A percentile compares a stretch with the other conserved stretches of the same genome.
Conservation (phyloP, 2,329 filamentous ascomycete genomes). For the Anthostomella pinea region DNA sequence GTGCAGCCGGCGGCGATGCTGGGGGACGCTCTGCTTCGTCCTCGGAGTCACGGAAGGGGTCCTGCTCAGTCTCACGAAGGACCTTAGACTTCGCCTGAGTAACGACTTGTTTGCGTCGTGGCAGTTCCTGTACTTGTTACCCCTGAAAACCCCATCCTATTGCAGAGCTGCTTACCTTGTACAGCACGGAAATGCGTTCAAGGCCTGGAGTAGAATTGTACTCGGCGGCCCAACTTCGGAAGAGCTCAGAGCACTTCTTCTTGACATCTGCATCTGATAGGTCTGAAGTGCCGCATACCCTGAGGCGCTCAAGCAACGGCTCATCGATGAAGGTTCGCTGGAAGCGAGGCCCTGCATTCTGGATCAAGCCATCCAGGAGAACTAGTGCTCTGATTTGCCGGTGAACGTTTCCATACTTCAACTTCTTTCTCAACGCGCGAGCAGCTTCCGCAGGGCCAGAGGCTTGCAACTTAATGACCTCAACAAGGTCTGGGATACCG, state of each 20-base stretch:
- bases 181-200: conserved; percentile 73
- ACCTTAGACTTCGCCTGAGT: conserved; percentile 80
- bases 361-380: conserved; percentile 87
- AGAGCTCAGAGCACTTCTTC: conserved; percentile 83
- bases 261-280: conserved; percentile 83
- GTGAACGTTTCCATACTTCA: conserved; percentile 97
- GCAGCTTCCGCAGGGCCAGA: conserved; percentile 87
- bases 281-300: conserved; percentile 81
- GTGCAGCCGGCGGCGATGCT: conserved; percentile 18
- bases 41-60: conserved; percentile 67
- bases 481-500: conserved; percentile 89
- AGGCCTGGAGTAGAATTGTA: conserved; percentile 82
- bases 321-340: conserved; percentile 87
- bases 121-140: conserved; percentile 49
- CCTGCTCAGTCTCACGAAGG: conserved; percentile 70
- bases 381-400: conserved; percentile 85
- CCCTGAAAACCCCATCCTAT: not conserved
- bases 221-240: conserved; percentile 78
- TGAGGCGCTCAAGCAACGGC: conserved; percentile 83
- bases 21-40: conserved; percentile 48
- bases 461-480: conserved; percentile 85
- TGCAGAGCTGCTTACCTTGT: conserved; percentile 47
- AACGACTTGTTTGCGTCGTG: conserved; percentile 66
- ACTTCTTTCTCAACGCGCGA: conserved; percentile 90
- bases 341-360: conserved; percentile 87